phyloP scores from a whole-genome alignment of 805 yeast species.

The Schwanniomyces yamadae region DNA sequence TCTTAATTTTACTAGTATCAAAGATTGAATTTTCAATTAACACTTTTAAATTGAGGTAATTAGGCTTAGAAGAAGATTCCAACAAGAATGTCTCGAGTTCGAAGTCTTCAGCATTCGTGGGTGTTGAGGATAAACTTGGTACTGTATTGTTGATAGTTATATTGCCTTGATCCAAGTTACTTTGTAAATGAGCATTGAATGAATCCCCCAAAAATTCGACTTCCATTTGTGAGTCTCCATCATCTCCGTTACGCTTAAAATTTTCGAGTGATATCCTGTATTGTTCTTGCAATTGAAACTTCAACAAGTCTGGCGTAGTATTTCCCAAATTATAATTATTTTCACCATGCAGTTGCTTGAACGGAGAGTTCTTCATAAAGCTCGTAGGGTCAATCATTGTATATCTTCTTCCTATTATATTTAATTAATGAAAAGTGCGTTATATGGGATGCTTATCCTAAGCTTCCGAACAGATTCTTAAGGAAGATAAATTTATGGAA shows the following conservation, averaged over 20 bases:
- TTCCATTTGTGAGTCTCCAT: slow-evolving; percentile 14
- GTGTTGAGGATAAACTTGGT: slow-evolving; percentile 19
- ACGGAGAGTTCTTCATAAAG: slow-evolving; percentile 38
- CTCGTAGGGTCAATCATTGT: slow-evolving; percentile 40
- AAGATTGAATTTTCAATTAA: slow-evolving; percentile 46
- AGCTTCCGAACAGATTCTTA: no score
- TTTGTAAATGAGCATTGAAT: slow-evolving; percentile 36
- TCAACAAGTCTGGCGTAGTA: slow-evolving; percentile 43
- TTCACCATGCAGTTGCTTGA: slow-evolving; percentile 25
- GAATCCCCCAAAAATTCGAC: slow-evolving; percentile 27
- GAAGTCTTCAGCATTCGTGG: slow-evolving; percentile 17
- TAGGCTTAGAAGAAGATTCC: slow-evolving; percentile 18
- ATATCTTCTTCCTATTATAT: no score
- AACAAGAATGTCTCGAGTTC: slow-evolving; percentile 16
- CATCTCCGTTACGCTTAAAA: slow-evolving; percentile 12
- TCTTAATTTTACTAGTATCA: slow-evolving; percentile 35
- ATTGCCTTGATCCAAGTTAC: slow-evolving; percentile 26
- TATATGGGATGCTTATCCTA: no score
- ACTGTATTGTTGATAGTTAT: slow-evolving; percentile 14
- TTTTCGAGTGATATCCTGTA: slow-evolving; percentile 22
- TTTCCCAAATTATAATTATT: slow-evolving; percentile 32
- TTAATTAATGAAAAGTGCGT: no score
- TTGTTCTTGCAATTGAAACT: slow-evolving; percentile 44
- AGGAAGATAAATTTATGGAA: no score
- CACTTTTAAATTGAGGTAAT: slow-evolving; percentile 40